Evolutionary conservation across 495 filamentous ascomycete genomes (phyloP).

Genomic region (Aspergillus baeticus): DNA sequence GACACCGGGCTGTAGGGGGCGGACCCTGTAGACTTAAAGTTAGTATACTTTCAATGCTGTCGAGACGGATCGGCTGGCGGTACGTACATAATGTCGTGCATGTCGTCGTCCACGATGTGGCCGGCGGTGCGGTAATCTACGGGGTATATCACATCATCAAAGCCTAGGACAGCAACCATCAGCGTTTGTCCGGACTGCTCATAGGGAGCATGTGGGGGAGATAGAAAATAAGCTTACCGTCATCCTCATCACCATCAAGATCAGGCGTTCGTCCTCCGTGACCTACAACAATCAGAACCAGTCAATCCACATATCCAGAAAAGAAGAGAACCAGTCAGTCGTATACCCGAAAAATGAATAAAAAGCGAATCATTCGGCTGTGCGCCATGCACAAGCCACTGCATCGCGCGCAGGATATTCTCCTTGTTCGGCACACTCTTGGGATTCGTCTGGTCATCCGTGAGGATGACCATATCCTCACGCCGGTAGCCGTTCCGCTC

Average conservation of each 20-base stretch:
- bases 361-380: slow-evolving; percentile 92
- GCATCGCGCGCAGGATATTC: slow-evolving; percentile 95
- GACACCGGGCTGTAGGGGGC: slow-evolving; percentile 77
- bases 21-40: slow-evolving; percentile 51
- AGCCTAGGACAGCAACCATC: too few species aligned
- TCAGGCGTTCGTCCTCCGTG: slow-evolving; percentile 96
- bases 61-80: background rate
- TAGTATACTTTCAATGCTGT: background rate
- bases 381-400: slow-evolving; percentile 97
- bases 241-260: slow-evolving; percentile 91
- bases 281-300: slow-evolving; percentile 46
- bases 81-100: slow-evolving; percentile 87
- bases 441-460: slow-evolving; percentile 91
- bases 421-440: slow-evolving; percentile 93
- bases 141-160: slow-evolving; percentile 97
- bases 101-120: slow-evolving; percentile 97
- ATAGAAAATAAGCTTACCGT: slow-evolving; percentile 44
- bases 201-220: too few species aligned
- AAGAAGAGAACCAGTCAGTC: too few species aligned
- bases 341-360: slow-evolving; percentile 87
- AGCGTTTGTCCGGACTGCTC: too few species aligned
- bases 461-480: slow-evolving; percentile 98
- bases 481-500: slow-evolving; percentile 84
- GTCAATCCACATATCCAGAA: background rate
- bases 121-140: slow-evolving; percentile 86